phyloP scores from a whole-genome alignment of 1,284 basidiomycete species.

The Irpex sp. region DNA sequence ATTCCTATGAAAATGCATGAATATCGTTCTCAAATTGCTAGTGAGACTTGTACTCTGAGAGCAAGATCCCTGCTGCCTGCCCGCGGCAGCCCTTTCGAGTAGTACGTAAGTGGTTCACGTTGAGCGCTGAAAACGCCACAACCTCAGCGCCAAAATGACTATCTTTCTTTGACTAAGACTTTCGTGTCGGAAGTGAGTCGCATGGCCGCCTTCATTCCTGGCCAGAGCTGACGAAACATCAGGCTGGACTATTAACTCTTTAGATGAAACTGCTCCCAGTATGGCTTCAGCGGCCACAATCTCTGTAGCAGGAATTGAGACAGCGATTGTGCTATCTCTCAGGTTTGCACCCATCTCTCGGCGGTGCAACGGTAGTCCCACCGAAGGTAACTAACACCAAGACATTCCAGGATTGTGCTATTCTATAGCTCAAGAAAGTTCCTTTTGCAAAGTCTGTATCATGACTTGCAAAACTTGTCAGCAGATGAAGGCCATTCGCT shows the following conservation, averaged over 20 bases:
- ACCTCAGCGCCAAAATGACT: not conserved
- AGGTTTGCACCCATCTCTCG: not conserved
- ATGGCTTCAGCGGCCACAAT: not conserved
- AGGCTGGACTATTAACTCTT: no score
- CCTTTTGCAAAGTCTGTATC: constrained; percentile 50
- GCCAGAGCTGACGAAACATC: no score
- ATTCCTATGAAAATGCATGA: no score
- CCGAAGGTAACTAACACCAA: not conserved
- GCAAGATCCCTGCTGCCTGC: no score
- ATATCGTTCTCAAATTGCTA: no score
- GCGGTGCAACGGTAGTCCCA: no score
- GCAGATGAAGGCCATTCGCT: constrained; percentile 21
- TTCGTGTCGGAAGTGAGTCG: not conserved
- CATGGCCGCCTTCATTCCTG: no score
- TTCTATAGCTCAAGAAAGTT: constrained; percentile 55
- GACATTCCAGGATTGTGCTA: constrained; percentile 33
- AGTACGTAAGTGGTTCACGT: no score
- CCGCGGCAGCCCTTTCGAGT: no score
- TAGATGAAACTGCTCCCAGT: not conserved
- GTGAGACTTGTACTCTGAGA: no score
- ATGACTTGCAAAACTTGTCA: constrained; percentile 45
- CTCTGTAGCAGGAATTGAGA: not conserved
- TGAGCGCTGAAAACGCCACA: not conserved
- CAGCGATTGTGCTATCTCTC: not conserved
- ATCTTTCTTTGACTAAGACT: not conserved